Evolutionary conservation across 306 rosid genomes (phyloP).

Genomic region (Trifolium subterraneum): DNA sequence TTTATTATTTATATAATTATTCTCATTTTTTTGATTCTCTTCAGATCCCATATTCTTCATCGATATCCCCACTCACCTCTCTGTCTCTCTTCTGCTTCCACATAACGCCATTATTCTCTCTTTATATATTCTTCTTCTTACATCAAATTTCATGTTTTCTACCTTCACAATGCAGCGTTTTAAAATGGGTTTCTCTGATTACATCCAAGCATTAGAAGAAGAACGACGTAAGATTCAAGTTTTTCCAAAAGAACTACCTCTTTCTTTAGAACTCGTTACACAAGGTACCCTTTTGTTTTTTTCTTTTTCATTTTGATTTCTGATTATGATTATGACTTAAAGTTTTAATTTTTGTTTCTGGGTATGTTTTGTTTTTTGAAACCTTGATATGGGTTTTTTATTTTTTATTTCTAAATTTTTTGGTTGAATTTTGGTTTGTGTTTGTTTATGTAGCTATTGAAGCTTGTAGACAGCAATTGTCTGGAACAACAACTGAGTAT

Average conservation of each 20-base stretch:
- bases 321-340: not conserved
- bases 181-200: constrained; percentile 55
- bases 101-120: constrained; percentile 45
- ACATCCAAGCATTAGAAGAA: constrained; percentile 64
- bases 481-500: constrained; percentile 65
- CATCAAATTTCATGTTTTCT: constrained; percentile 41
- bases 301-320: not conserved
- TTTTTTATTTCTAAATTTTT: not conserved
- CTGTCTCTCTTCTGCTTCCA: constrained; percentile 34
- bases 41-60: constrained; percentile 66
- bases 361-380: constrained; percentile 18
- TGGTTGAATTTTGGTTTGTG: not conserved
- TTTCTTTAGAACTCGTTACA: constrained; percentile 71
- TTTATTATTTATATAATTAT: constrained; percentile 57
- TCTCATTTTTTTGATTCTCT: constrained; percentile 65
- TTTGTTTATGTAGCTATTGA: constrained; percentile 66
- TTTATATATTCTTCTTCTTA: constrained; percentile 10
- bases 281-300: constrained; percentile 57
- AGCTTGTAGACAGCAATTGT: constrained; percentile 61
- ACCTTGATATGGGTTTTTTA: not conserved
- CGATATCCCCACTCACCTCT: constrained; percentile 35
- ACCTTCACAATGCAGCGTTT: constrained; percentile 59
- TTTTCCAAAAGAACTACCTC: constrained; percentile 83
- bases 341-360: constrained; percentile 17
- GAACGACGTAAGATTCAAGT: constrained; percentile 74